Base-by-base conservation (phyloP, 768 basidiomycete species). In the Hericium coralloides region DNA sequence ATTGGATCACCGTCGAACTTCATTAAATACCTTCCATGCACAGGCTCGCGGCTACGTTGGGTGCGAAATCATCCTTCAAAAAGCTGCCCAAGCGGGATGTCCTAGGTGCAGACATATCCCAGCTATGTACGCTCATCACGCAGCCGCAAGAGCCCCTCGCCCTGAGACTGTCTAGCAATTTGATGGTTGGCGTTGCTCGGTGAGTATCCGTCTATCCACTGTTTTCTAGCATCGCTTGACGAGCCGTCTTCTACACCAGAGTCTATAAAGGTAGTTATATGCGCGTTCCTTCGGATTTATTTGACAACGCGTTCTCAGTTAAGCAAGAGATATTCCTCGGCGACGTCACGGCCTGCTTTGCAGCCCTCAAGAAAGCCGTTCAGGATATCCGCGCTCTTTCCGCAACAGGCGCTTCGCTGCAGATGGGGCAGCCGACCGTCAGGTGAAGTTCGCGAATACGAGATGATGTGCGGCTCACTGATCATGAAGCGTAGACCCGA, bases 171-270 rank as follows among this genome's bases (percentile, higher is more conserved):
- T 93, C 92, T 10, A 92, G 91, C 58, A 92, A 92, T 66, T 72
- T 95, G 45, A 84, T 95, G 78, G 85, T 95, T 59, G 93, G 93
- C 3, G 93, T 87, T 38, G 89, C 87, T 20, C 82, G 92, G 92
- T 92, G 69, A 58, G 81, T 64, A 61, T 47, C 20, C 18, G 15
- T 12, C 20, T 31, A 56, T 53, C 12, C 38, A 18, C 38, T 36
- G 18, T 8, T 49, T 31, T 39, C 50, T 37, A 12, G 12, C 4
- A n/a, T 15, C 31, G 17, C 17, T 37, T 26, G 25, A 26, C 41
- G 14, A 17, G 36, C 20, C 25, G 38, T 20, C 14, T 37, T 12
- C 8, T 17, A 38, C 12, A 22, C 18, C 50, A 80, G 76, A 3
- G 75, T 82, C 14, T 80, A 80, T 64, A 79, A 76, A 76, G 73